Percentiles rank a stretch among this genome's conserved stretches.
Conservation (phyloP, 139 green algal species). For the Coccomyxa sp. region DNA sequence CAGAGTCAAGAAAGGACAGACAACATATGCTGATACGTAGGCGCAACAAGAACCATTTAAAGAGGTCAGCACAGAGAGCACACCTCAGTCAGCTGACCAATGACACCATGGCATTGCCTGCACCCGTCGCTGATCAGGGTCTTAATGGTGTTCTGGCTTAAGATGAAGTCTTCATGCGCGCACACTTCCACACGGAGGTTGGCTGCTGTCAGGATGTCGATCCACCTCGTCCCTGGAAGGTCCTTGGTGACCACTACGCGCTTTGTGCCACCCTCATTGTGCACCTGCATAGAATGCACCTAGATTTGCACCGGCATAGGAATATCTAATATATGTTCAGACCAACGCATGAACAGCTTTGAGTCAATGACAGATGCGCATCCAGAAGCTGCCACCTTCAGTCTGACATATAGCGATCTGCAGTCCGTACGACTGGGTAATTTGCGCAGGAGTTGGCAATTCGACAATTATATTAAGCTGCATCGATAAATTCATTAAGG, state of each 20-base stretch:
- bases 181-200: slow-evolving; percentile 68
- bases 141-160: slow-evolving; percentile 79
- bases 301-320: background rate
- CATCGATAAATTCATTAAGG: background rate
- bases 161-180: slow-evolving; percentile 75
- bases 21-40: background rate
- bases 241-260: slow-evolving; percentile 96
- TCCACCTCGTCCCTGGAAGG: slow-evolving; percentile 88
- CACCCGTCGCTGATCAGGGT: slow-evolving; percentile 69
- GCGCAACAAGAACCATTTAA: background rate
- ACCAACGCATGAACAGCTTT: background rate
- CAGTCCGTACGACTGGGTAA: background rate
- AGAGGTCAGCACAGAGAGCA: background rate
- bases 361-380: background rate
- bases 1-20: background rate
- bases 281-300: slow-evolving; percentile 51
- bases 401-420: background rate
- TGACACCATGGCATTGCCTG: slow-evolving; percentile 87
- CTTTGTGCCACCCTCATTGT: slow-evolving; percentile 76
- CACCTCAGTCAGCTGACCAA: slow-evolving; percentile 97
- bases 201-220: slow-evolving; percentile 70
- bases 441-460: too few species aligned
- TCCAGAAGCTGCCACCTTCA: background rate
- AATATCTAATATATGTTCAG: background rate
- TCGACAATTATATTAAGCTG: background rate